Percentiles rank a stretch among this genome's conserved stretches.
Conservation (phyloP, 306 rosid genomes). For the Cucurbita ficifolia region DNA sequence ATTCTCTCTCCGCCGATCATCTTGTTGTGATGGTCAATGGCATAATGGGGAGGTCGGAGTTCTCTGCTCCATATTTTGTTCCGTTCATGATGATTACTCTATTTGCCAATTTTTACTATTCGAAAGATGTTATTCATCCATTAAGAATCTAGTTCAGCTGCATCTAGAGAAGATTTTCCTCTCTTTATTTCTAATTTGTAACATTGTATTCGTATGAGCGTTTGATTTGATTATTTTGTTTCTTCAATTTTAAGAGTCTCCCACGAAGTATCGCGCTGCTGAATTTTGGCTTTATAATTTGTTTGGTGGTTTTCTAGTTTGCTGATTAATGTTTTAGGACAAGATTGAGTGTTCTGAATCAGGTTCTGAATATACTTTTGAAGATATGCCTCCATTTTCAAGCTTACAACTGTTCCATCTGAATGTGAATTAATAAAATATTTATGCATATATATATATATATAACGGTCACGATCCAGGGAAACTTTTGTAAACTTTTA, state of each 20-base stretch:
- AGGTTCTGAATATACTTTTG: background rate
- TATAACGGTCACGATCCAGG: background rate
- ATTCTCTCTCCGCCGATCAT: constrained; percentile 72
- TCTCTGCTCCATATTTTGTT: background rate
- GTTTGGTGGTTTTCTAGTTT: background rate
- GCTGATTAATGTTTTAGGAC: background rate
- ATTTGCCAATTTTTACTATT: background rate
- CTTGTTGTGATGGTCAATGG: constrained; percentile 93
- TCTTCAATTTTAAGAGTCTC: background rate
- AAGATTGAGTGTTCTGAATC: background rate
- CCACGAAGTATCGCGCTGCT: background rate
- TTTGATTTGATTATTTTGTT: background rate
- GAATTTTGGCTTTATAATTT: background rate
- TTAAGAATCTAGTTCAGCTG: background rate
- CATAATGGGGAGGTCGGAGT: constrained; percentile 65
- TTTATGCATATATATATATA: background rate
- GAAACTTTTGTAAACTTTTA: background rate
- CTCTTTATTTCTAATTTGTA: background rate
- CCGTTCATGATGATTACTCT: background rate
- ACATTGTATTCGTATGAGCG: background rate
- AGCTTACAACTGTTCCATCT: background rate
- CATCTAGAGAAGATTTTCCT: background rate
- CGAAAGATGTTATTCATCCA: background rate
- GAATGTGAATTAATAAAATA: background rate
- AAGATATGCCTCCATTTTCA: background rate